Conservation (phyloP, 1,284 basidiomycete genomes). For the Butyriboletus appendiculatus region DNA sequence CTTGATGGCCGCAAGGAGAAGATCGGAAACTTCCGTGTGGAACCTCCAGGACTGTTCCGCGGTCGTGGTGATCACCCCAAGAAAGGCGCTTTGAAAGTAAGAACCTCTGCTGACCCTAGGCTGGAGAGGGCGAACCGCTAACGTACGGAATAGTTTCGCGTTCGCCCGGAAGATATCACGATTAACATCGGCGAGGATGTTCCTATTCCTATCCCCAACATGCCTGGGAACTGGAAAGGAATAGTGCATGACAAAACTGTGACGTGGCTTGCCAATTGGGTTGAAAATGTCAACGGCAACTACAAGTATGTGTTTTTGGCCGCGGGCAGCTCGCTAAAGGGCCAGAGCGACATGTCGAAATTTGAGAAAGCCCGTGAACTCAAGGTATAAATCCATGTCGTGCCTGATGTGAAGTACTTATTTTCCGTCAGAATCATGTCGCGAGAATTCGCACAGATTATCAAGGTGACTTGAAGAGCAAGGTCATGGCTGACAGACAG, state of each 20-base stretch:
- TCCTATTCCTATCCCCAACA: conserved; percentile 80
- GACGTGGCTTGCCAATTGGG: conserved; percentile 98
- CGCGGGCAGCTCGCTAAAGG: conserved; percentile 92
- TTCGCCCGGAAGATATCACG: conserved; percentile 91
- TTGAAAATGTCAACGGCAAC: conserved; percentile 90
- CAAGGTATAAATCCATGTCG: conserved; percentile 55
- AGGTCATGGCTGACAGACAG: conserved; percentile 91
- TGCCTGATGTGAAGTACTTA: conserved; percentile 9
- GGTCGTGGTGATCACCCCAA: conserved; percentile 98
- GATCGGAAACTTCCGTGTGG: conserved; percentile 96
- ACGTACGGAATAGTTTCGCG: conserved; percentile 60
- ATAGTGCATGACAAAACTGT: conserved; percentile 92
- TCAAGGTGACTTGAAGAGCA: conserved; percentile 78
- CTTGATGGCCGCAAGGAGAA: conserved; percentile 98
- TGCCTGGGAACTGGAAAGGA: conserved; percentile 85
- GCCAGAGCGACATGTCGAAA: conserved; percentile 94
- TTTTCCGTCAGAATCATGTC: conserved; percentile 70
- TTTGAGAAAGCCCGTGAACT: conserved; percentile 96
- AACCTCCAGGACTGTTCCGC: conserved; percentile 96
- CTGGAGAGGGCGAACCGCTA: conserved; percentile 5
- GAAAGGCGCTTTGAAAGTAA: conserved; percentile 93
- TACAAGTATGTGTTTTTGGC: conserved; percentile 97
- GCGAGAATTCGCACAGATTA: conserved; percentile 90
- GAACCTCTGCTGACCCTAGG: conserved; percentile 12
- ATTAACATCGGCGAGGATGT: conserved; percentile 86